A percentile compares a stretch with the other conserved stretches of the same genome.
phyloP scores from a whole-genome alignment of 2,329 filamentous ascomycete species.

The Fusarium guadeloupense region DNA sequence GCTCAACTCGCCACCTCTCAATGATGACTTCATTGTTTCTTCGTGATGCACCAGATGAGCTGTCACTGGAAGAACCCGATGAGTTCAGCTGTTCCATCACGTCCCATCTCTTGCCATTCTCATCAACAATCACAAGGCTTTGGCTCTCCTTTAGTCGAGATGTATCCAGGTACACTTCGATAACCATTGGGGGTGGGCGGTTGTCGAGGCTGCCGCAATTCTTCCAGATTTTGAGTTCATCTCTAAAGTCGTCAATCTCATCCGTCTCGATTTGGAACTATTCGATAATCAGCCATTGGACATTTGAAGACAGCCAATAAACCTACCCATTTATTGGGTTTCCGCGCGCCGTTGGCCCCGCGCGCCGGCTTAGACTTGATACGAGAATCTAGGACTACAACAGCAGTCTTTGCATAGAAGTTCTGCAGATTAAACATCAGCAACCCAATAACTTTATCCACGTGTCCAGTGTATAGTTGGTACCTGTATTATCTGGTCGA shows the following conservation, averaged over 20 bases:
- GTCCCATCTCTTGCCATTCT: constrained; percentile 91
- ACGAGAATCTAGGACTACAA: constrained; percentile 83
- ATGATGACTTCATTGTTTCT: constrained; percentile 79
- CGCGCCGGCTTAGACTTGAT: constrained; percentile 70
- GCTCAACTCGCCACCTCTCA: constrained; percentile 89
- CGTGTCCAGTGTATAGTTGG: constrained; percentile 1
- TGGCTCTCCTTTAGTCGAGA: constrained; percentile 83
- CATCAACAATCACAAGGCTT: constrained; percentile 86
- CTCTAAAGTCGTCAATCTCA: constrained; percentile 86
- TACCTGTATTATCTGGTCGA: constrained; percentile 95
- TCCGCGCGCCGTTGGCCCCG: constrained; percentile 56
- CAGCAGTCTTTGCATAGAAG: constrained; percentile 87
- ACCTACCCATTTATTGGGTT: constrained; percentile 88
- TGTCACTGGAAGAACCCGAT: constrained; percentile 63
- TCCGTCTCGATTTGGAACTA: constrained; percentile 96
- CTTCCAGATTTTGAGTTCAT: constrained; percentile 85
- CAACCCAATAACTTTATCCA: not conserved
- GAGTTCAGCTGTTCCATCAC: constrained; percentile 82
- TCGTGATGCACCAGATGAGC: constrained; percentile 53
- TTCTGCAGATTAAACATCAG: constrained; percentile 67
- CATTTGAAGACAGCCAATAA: not conserved
- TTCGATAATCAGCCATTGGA: constrained; percentile 22
- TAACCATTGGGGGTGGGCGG: constrained; percentile 82
- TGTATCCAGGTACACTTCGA: constrained; percentile 89
- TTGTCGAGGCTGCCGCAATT: constrained; percentile 79